Base-by-base conservation (phyloP, 2,329 filamentous ascomycete genomes). In the Colletotrichum neosansevieriae region DNA sequence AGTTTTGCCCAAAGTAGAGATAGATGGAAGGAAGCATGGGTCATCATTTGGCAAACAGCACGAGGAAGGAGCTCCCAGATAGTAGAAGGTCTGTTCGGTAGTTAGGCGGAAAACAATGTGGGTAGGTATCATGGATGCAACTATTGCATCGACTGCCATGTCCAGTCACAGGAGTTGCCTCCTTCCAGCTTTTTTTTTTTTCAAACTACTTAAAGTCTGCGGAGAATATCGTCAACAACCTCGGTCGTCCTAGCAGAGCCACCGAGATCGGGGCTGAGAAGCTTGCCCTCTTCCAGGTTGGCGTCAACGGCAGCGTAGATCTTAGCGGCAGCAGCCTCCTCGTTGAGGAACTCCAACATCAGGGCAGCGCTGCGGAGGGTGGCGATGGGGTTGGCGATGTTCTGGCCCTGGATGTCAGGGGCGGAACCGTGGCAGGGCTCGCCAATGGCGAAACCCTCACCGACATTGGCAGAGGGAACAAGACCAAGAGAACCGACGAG, bases 361-460 rank as follows among this genome's bases (percentile, higher is more conserved):
- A 98, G 86, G 38, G 92, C 96, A 15, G 94, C 92, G 80, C 92
- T 96, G 77, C 96, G 87, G 72, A 99, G 87, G 10, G 96, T 98
- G 40, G 96, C 96, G 76, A 99, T 97, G 24, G 96, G 96, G 83
- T 99, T 99, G 73, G 96, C 94, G 77, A 99, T 95, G 72, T 91
- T 90, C 85, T 92, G 86, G 73, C 96, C 96, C 88, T 94, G 91
- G 72, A 99, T 99, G 78, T 99, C 96, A 6, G 96, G 96, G 34
- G 96, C 96, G 75, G 91, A 94, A 54, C 96, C 96, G 81, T 99
- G 96, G 85, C 96, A 98, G 61, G 96, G 96, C 88, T 99, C 96
- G 72, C 96, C 96, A 75, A 99, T 98, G 73, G 94, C 96, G 78
- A 98, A 98, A 49, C 88, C 88, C 79, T 97, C 93, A 72, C 96